Conservation (phyloP, 257 asterid species). For the Mitragyna speciosa region DNA sequence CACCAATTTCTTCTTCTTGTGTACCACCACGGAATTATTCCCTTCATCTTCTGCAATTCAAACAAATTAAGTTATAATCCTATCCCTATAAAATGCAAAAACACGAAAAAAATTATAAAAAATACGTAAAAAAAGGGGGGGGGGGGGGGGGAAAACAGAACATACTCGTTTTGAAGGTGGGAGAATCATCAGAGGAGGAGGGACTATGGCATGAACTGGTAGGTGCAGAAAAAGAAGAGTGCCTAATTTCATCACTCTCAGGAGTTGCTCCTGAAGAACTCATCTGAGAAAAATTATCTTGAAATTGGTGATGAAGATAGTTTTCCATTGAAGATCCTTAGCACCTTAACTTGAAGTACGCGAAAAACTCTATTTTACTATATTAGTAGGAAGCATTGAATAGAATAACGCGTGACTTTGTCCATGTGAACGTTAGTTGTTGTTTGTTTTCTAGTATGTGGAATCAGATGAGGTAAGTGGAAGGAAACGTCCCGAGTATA, state of each 20-base stretch:
- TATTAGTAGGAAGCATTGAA: neutral
- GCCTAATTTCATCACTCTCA: constrained; percentile 26
- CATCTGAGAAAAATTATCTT: constrained; percentile 25
- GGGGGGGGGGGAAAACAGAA: too few relatives aligned
- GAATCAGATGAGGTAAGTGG: too few relatives aligned
- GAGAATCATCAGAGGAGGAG: constrained; percentile 43
- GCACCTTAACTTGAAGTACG: neutral
- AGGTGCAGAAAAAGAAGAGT: constrained; percentile 44
- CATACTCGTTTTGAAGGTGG: constrained; percentile 33
- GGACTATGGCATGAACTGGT: constrained; percentile 37
- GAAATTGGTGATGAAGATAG: neutral
- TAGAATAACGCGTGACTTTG: neutral
- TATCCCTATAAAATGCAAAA: too few relatives aligned
- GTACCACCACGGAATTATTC: constrained; percentile 19
- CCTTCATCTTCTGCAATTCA: constrained; percentile 37
- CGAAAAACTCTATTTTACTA: neutral
- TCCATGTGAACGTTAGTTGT: neutral
- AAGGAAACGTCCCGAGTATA: neutral
- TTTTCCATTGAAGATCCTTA: neutral
- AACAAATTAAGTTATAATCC: neutral
- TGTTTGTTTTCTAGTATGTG: neutral
- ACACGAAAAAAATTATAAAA: neutral
- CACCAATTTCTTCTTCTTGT: constrained; percentile 35
- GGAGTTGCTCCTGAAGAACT: constrained; percentile 31
- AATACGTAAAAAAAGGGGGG: too few relatives aligned